phyloP scores from a whole-genome alignment of 768 basidiomycete species.

The Russula dissimulans region DNA sequence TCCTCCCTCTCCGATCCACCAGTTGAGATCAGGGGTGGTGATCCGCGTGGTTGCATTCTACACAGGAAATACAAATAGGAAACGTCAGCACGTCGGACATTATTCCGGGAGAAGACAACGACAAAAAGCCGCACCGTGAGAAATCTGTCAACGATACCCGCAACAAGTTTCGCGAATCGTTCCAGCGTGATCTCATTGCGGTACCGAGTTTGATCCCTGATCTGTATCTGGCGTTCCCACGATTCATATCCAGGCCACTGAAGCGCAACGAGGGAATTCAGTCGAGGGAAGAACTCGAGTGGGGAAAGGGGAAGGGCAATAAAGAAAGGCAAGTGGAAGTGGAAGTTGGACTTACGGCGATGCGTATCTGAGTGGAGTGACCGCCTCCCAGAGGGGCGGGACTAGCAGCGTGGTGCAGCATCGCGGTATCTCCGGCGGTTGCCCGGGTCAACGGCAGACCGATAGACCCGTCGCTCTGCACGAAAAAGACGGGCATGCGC shows the following conservation, averaged over 20 bases:
- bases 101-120: background rate
- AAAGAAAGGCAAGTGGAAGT: background rate
- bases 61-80: too few relatives aligned
- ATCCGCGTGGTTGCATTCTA: background rate
- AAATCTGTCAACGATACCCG: background rate
- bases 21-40: background rate
- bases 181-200: background rate
- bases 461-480: conserved; percentile 6
- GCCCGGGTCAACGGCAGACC: conserved; percentile 6
- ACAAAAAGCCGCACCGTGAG: background rate
- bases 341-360: background rate
- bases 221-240: conserved; percentile 5
- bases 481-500: conserved; percentile 13
- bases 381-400: conserved; percentile 11
- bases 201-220: background rate
- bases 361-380: conserved; percentile 13
- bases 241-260: conserved; percentile 14
- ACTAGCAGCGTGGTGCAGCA: background rate
- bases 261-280: too few relatives aligned
- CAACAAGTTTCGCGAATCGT: conserved; percentile 11
- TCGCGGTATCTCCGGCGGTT: background rate
- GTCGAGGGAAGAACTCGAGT: background rate
- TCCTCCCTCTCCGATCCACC: background rate
- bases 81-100: too few relatives aligned
- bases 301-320: background rate